Base-by-base conservation (phyloP, 139 green algal genomes). In the Chlorella ohadii region DNA sequence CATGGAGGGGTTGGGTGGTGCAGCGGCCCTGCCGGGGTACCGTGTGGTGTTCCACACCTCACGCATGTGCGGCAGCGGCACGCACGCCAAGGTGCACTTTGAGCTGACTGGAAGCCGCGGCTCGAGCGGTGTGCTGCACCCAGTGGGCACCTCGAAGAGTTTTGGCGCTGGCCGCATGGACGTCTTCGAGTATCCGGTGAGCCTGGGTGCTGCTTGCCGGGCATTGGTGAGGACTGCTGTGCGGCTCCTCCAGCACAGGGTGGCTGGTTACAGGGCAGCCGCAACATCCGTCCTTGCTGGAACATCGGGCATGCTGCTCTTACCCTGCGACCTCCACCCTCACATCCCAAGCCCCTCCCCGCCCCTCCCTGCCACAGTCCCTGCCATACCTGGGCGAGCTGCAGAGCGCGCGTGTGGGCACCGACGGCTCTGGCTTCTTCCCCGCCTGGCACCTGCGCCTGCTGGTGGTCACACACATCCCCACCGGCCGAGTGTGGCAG, bases 51-150 rank as follows among this genome's bases (percentile, higher is more conserved):
- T 86, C 51, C 71, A 86, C 71, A 86, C 81, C 25, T 80, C 81
- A 25, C 68, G 67, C 68, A 64, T 41, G 12, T 85, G 81, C 38
- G 68, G 70, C 55, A 78, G 67, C 51, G 70, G 81, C 55, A 85
- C 81, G 2, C 34, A 28, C 16, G 68, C 81, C 55, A 83, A 83
- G 78, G 78, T 96, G 3, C 94, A 89, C 72, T 94, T 96, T 81
- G 92, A 96, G 86, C 81, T 96, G 34, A 87, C 94, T n/a, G 93
- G 93, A 12, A 86, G 91, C n/a, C 80, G 91, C 39, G 89, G 88
- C 51, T 89, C 84, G 12, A 92, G 90, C 31, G 91, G 91, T 82
- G 74, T 74, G 63, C 41, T 90, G 41, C 67, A 78, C 74, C 66
- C 76, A 22, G 64, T 67, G 33, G 33, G 51, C 36, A 44, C 57